These are phyloP conservation scores for Cladosporium colombiae DNA, from an alignment of 2,329 filamentous ascomycete genomes.

Conservation along the genomic window DNA sequence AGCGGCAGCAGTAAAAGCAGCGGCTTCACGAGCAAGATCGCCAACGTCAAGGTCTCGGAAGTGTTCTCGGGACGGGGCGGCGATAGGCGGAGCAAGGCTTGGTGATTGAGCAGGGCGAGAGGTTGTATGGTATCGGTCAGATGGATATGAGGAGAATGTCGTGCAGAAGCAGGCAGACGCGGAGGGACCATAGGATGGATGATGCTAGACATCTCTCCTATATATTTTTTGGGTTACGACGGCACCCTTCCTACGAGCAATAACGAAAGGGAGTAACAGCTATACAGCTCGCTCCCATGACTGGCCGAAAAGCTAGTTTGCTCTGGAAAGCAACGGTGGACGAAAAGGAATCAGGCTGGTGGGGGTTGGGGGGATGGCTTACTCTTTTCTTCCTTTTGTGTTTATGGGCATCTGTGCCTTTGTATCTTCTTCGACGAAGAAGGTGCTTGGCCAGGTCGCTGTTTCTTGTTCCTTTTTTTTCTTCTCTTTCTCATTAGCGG, in stretches of 20 bases:
- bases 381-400: not conserved
- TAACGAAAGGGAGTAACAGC: not conserved
- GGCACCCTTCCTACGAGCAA: conserved; percentile 9
- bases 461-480: not conserved
- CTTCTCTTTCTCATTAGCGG: not conserved
- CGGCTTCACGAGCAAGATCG: conserved; percentile 10
- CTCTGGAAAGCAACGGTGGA: not conserved
- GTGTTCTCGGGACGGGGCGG: conserved; percentile 9
- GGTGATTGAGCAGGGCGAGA: not conserved
- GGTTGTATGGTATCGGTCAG: not conserved
- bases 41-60: conserved; percentile 10
- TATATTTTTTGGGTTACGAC: conserved; percentile 7
- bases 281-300: not conserved
- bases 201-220: not conserved
- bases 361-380: not conserved
- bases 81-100: conserved; percentile 12
- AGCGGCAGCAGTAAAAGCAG: conserved; percentile 4
- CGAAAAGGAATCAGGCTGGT: not conserved
- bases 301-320: not conserved
- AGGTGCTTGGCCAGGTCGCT: not conserved
- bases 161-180: not conserved
- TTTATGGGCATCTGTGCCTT: not conserved
- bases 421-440: not conserved
- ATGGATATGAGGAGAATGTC: not conserved
- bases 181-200: not conserved